Evolutionary conservation across 345 rosid genomes (phyloP), one percentile per base, ranked within the genome.

Genomic region (Populus simonii): DNA sequence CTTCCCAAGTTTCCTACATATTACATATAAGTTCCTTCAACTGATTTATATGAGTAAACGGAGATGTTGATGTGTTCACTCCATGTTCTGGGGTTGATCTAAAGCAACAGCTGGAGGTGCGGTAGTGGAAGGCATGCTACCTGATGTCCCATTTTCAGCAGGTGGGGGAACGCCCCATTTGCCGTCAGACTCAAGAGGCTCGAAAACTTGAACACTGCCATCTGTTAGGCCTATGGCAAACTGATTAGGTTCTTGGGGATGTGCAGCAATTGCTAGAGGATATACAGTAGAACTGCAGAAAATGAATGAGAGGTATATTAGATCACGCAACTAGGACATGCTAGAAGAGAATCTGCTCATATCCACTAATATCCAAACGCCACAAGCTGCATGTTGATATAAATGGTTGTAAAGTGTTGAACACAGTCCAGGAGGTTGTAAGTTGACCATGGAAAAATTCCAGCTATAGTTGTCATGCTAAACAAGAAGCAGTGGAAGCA

Each of bases 161-260:
- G 84, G 80, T 5, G 84, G 84, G 1, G 84, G 53, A 25, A 81
- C 81, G 7, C 91, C 89, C 96, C 96, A 89, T 83, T 86, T 85
- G 63, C 86, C 84, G 13, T 85, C 88, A 0, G 88, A 71, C 45
- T 91, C 97, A 3, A 86, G 81, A 20, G 93, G 90, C 84, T 93
- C 96, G 25, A 91, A 73, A 16, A 93, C 91, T 72, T 89, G 84
- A 25, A 91, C 89, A 2, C 81, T 74, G 10, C 96, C 98, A 79
- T 91, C 91, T 0, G 89, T 82, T 38, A 91, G 84, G 57, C 97
- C 97, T 61, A 90, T 81, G 0, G 93, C 92, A 47, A 90, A 80
- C 71, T 90, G 96, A 72, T 89, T 89, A 25, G 92, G 88, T 69
- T 93, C 94, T 69, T 86, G 92, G 4, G 96, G 94, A 57, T 91